These are phyloP conservation scores for Mucor plumbeus DNA, from an alignment of 371 early-diverging fungal genomes.

Conservation along the genomic window DNA sequence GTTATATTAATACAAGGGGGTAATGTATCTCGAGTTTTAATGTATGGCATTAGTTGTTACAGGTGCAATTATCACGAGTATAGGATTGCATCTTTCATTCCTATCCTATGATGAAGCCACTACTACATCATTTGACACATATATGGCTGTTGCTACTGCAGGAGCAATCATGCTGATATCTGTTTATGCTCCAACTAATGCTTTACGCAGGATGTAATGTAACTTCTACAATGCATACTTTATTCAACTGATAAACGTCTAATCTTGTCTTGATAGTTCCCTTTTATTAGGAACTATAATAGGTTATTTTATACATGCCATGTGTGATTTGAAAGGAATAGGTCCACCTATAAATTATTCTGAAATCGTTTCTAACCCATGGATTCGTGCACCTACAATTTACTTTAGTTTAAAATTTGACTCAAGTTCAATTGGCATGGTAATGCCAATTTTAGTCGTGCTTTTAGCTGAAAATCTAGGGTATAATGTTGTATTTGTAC, in stretches of 20 bases:
- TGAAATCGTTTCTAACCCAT: slow-evolving; percentile 41
- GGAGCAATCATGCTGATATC: slow-evolving; percentile 43
- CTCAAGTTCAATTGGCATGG: slow-evolving; percentile 42
- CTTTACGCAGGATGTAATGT: slow-evolving; percentile 34
- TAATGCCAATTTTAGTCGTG: slow-evolving; percentile 41
- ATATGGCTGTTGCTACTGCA: slow-evolving; percentile 52
- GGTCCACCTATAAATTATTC: slow-evolving; percentile 48
- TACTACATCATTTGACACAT: slow-evolving; percentile 46
- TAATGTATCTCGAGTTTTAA: no score
- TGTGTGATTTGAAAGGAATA: slow-evolving; percentile 40
- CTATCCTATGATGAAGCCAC: slow-evolving; percentile 48
- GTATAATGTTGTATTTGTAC: background rate
- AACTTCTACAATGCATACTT: no score
- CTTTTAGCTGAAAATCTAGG: slow-evolving; percentile 59
- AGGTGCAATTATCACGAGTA: slow-evolving; percentile 56
- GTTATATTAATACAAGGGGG: background rate
- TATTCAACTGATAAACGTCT: background rate
- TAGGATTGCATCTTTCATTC: slow-evolving; percentile 53
- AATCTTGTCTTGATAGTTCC: slow-evolving; percentile 30
- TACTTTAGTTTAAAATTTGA: slow-evolving; percentile 38
- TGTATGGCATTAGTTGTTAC: slow-evolving; percentile 43
- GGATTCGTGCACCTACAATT: slow-evolving; percentile 38
- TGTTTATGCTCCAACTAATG: slow-evolving; percentile 48
- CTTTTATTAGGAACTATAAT: slow-evolving; percentile 52
- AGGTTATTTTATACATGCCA: slow-evolving; percentile 47